A percentile compares a stretch with the other conserved stretches of the same genome.
These are phyloP conservation scores for Berkeleyomyces rouxiae DNA, from an alignment of 2,329 filamentous ascomycete species.

Conservation along the genomic window DNA sequence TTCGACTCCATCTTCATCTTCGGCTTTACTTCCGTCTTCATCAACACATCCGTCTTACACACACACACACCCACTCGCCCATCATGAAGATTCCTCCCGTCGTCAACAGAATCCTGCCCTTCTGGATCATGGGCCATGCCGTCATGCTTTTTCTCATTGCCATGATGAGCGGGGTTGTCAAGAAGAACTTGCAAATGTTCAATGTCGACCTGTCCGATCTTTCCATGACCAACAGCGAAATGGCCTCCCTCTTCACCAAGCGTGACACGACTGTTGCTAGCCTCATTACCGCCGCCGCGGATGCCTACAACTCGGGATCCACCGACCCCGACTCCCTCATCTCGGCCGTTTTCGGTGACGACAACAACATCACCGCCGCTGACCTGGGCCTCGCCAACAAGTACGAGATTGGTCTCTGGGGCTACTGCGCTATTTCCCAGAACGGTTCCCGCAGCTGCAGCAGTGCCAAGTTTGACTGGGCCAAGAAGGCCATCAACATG, in stretches of 20 bases:
- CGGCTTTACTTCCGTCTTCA: background rate
- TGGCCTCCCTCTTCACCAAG: conserved; percentile 13
- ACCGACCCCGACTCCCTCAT: conserved; percentile 25
- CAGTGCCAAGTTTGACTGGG: conserved; percentile 58
- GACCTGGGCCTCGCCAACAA: conserved; percentile 51
- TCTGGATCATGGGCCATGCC: conserved; percentile 23
- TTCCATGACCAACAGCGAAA: conserved; percentile 16
- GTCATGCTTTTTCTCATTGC: conserved; percentile 51
- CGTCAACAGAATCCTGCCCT: background rate
- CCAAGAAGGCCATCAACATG: conserved; percentile 51
- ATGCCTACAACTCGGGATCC: conserved; percentile 44
- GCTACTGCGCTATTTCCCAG: conserved; percentile 56
- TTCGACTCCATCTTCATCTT: background rate
- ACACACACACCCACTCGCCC: background rate
- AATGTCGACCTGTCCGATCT: conserved; percentile 41
- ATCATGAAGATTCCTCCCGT: background rate
- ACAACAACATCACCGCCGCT: conserved; percentile 36
- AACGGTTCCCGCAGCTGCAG: conserved; percentile 50
- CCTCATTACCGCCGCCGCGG: conserved; percentile 37
- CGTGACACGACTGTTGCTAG: conserved; percentile 39
- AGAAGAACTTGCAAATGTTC: conserved; percentile 42
- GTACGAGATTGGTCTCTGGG: conserved; percentile 75
- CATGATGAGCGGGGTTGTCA: conserved; percentile 37
- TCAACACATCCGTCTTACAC: background rate
- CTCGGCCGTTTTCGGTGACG: conserved; percentile 13